Base-by-base conservation (phyloP, 495 filamentous ascomycete genomes). In the Podospora australis region DNA sequence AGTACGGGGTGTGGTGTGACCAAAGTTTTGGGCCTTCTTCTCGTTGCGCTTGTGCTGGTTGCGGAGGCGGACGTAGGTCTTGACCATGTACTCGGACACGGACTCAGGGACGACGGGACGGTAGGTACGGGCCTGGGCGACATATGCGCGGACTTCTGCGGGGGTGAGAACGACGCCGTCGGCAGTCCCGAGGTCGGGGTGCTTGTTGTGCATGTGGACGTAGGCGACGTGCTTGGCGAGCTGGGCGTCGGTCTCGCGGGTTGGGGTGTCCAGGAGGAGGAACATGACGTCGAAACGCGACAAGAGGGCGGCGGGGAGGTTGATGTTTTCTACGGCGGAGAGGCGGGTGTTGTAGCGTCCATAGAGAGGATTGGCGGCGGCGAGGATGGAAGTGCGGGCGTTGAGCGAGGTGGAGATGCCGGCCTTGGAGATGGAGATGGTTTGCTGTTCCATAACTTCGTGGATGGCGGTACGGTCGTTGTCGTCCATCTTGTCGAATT, bases 401-500 rank as follows among this genome's bases (percentile, higher is more conserved):
- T 98, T 98, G 29, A 98, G 79, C 0, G 90, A 90, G 10, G 92
- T 98, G 35, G 81, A 92, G 65, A 98, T 98, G 51, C 92, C 92
- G 14, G 92, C 92, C 73, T 98, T 98, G 54, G 90, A 95, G 55
- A 98, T 97, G 46, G 88, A 95, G 48, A 98, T 98, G 41, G 92
- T 98, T 68, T 98, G 92, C 64, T 98, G 92, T 61, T 98, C 92
- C 92, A 98, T 98, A 24, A 98, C 92, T 81, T 98, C 92, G 77
- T 98, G 92, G 61, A 98, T 97, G 23, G 94, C 94, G 0, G 92
- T 97, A 49, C 92, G 79, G 66, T 97, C 94, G 45, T 79, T 77
- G 62, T 98, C 92, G 62, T 97, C 94, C 92, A 98, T 98, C 71
- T 98, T 98, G 75, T 98, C 92, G 62, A 98, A 98, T 65, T 98